phyloP scores from a whole-genome alignment of 495 filamentous ascomycete species.

The Corynascus novoguineensis region DNA sequence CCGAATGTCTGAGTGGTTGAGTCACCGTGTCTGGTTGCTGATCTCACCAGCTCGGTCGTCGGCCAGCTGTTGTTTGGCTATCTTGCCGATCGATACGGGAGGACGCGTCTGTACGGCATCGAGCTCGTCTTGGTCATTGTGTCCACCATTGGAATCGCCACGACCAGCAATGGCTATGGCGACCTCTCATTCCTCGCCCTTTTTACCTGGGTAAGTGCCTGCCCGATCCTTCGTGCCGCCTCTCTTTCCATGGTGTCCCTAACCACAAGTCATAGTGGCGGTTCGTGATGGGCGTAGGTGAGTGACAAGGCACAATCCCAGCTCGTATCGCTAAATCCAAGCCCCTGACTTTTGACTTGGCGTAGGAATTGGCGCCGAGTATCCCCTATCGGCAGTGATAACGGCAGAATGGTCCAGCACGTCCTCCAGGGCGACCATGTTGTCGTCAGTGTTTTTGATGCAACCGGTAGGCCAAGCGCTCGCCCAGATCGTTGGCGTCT shows the following conservation, averaged over 20 bases:
- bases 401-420: conserved; percentile 69
- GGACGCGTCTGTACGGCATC: conserved; percentile 72
- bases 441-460: conserved; percentile 73
- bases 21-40: background rate
- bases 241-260: conserved; percentile 1
- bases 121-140: conserved; percentile 75
- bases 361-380: conserved; percentile 66
- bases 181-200: conserved; percentile 34
- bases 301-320: background rate
- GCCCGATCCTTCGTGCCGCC: background rate
- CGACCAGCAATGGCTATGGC: conserved; percentile 52
- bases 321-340: conserved; percentile 35
- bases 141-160: conserved; percentile 62
- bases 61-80: conserved; percentile 72
- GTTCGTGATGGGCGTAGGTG: conserved; percentile 37
- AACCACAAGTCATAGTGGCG: conserved; percentile 25
- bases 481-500: conserved; percentile 62
- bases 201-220: conserved; percentile 29
- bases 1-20: background rate
- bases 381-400: conserved; percentile 69
- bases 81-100: conserved; percentile 67
- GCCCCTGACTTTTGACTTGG: conserved; percentile 43
- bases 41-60: conserved; percentile 29
- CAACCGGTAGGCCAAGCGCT: conserved; percentile 68
- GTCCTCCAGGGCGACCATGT: conserved; percentile 71